Conservation (phyloP, 2,329 filamentous ascomycete species). For the Fusarium euwallaceae region DNA sequence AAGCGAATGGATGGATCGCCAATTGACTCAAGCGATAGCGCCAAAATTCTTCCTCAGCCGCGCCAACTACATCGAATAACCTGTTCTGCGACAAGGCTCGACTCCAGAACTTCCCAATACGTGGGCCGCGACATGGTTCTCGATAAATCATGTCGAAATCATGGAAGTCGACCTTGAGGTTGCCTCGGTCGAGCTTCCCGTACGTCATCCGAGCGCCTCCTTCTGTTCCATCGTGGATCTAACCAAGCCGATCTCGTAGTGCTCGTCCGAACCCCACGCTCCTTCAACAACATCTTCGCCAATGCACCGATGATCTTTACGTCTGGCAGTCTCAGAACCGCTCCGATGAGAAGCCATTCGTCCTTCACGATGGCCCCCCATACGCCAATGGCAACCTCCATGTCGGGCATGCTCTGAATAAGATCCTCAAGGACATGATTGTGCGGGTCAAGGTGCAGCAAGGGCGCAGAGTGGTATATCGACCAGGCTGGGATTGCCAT, state of each 20-base stretch:
- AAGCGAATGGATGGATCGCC: slow-evolving; percentile 20
- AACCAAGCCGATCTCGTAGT: slow-evolving; percentile 52
- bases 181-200: slow-evolving; percentile 82
- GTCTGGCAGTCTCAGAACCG: slow-evolving; percentile 80
- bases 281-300: slow-evolving; percentile 72
- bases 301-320: slow-evolving; percentile 91
- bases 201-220: slow-evolving; percentile 53
- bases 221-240: slow-evolving; percentile 20
- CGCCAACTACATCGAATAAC: slow-evolving; percentile 10
- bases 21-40: slow-evolving; percentile 24
- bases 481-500: slow-evolving; percentile 98
- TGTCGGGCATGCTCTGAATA: slow-evolving; percentile 95
- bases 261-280: slow-evolving; percentile 65
- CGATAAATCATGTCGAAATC: slow-evolving; percentile 63
- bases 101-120: slow-evolving; percentile 8
- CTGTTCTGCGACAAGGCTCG: slow-evolving; percentile 9
- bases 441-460: slow-evolving; percentile 83
- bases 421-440: slow-evolving; percentile 96
- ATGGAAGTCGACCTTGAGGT: slow-evolving; percentile 80
- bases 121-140: slow-evolving; percentile 46
- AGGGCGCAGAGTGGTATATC: slow-evolving; percentile 78
- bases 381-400: slow-evolving; percentile 96
- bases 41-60: slow-evolving; percentile 45
- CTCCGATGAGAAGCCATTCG: slow-evolving; percentile 72
- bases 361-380: slow-evolving; percentile 94